Evolutionary conservation across 164 flowering plant genomes (phyloP).

Genomic region (Tetrastigma voinierianum): DNA sequence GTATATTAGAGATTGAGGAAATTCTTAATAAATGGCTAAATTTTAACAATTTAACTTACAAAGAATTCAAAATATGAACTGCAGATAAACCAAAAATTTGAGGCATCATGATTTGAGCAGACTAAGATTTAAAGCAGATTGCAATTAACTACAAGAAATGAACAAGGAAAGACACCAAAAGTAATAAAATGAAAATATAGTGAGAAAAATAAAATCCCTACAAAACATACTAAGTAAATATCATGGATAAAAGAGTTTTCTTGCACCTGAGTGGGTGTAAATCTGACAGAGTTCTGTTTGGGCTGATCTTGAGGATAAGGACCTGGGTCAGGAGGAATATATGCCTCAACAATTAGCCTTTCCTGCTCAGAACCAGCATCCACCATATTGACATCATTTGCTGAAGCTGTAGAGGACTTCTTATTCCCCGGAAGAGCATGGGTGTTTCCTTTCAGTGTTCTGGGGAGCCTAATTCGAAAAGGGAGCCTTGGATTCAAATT

Average conservation of each 20-base stretch:
- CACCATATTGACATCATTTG: conserved; percentile 31
- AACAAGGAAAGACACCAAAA: background rate
- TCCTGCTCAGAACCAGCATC: conserved; percentile 43
- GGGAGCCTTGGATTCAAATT: conserved; percentile 67
- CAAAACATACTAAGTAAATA: background rate
- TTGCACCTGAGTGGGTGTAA: conserved; percentile 89
- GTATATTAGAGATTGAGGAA: too few relatives aligned
- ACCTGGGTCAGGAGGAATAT: conserved; percentile 91
- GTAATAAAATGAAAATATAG: background rate
- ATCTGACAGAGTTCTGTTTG: conserved; percentile 83
- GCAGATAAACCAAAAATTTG: background rate
- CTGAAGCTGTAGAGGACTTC: conserved; percentile 30
- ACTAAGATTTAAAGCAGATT: background rate
- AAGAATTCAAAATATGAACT: too few relatives aligned
- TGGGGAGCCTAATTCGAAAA: conserved; percentile 73
- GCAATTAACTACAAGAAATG: background rate
- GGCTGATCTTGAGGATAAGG: conserved; percentile 99
- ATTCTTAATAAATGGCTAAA: too few relatives aligned
- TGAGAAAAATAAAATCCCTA: background rate
- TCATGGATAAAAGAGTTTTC: background rate
- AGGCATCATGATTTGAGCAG: background rate
- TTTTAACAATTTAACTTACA: too few relatives aligned
- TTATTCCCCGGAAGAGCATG: conserved; percentile 66
- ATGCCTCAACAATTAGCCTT: conserved; percentile 76
- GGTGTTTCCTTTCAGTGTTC: conserved; percentile 43